A percentile compares a stretch with the other conserved stretches of the same genome.
phyloP scores from a whole-genome alignment of 257 asterid genomes.

The Mentha longifolia region DNA sequence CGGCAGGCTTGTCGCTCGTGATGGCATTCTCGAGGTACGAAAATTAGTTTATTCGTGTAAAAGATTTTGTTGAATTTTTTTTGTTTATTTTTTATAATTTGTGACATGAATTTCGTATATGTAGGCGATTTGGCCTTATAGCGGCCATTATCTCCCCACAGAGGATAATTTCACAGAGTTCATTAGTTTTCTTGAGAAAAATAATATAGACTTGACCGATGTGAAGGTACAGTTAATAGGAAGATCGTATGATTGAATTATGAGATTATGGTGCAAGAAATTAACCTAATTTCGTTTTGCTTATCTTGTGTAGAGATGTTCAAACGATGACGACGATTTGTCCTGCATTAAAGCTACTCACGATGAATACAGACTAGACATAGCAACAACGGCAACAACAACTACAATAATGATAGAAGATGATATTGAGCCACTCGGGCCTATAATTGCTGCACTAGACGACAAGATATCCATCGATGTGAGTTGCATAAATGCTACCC shows the following conservation, averaged over 20 bases:
- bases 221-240: slow-evolving; percentile 50
- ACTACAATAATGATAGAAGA: not conserved
- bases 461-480: slow-evolving; percentile 18
- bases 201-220: slow-evolving; percentile 57
- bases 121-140: slow-evolving; percentile 78
- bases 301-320: slow-evolving; percentile 44
- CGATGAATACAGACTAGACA: slow-evolving; percentile 28
- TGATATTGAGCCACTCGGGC: not conserved
- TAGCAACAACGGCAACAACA: not conserved
- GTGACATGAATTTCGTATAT: not conserved
- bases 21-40: slow-evolving; percentile 63
- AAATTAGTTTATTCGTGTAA: not conserved
- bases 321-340: slow-evolving; percentile 49
- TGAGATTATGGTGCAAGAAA: not conserved
- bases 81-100: not conserved
- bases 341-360: slow-evolving; percentile 27
- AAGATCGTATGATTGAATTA: not conserved
- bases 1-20: slow-evolving; percentile 62
- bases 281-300: not conserved
- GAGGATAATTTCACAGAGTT: slow-evolving; percentile 72
- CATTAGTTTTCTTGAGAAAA: slow-evolving; percentile 60
- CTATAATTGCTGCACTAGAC: slow-evolving; percentile 8
- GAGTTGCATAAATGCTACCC: slow-evolving; percentile 21
- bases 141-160: slow-evolving; percentile 86
- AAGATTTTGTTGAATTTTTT: not conserved